Evolutionary conservation across 495 filamentous ascomycete species (phyloP).

Genomic region (Penicillium parvum): DNA sequence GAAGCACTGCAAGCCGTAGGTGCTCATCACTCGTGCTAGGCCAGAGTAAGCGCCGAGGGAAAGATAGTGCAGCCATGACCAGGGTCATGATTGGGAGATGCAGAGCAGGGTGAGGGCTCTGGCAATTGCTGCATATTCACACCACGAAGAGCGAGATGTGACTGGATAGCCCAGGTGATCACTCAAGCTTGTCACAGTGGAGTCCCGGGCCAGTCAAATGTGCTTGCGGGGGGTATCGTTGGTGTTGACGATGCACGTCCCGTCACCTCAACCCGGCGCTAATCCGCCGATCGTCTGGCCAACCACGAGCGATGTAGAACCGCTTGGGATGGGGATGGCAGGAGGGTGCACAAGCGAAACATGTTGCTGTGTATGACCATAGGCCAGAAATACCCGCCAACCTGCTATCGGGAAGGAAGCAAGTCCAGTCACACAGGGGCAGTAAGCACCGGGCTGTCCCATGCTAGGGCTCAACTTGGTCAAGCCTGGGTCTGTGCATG

Average conservation of each 20-base stretch:
- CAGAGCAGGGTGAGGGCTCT: constrained; percentile 8
- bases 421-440: constrained; percentile 5
- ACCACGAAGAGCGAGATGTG: constrained; percentile 17
- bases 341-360: not conserved
- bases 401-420: not conserved
- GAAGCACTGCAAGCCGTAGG: constrained; percentile 19
- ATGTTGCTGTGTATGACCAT: not conserved
- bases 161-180: constrained; percentile 28
- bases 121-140: constrained; percentile 20
- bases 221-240: not conserved
- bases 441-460: constrained; percentile 9
- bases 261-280: constrained; percentile 38
- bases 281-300: constrained; percentile 32
- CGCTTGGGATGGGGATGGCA: constrained; percentile 16
- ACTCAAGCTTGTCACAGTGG: constrained; percentile 40
- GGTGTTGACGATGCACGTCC: constrained; percentile 30
- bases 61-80: constrained; percentile 15
- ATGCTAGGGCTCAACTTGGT: not conserved
- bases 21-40: constrained; percentile 21
- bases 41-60: constrained; percentile 32
- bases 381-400: constrained; percentile 8
- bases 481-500: not conserved
- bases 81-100: constrained; percentile 27
- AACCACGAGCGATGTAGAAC: constrained; percentile 33
- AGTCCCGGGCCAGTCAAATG: constrained; percentile 17